Conservation (phyloP, 2,329 filamentous ascomycete species). For the Aspergillus chevalieri region DNA sequence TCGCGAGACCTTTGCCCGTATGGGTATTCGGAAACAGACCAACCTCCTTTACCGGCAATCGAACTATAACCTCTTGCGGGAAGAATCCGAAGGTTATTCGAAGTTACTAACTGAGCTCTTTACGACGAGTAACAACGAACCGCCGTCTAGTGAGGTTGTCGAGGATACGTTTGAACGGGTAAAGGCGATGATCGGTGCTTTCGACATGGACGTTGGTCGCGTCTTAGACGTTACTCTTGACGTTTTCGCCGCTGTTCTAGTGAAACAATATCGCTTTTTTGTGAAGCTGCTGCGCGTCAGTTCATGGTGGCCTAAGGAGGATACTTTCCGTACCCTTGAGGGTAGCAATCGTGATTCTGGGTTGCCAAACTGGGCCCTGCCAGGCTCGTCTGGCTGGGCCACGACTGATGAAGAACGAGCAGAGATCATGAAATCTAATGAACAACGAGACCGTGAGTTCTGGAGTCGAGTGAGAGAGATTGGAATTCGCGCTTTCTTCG, state of each 20-base stretch:
- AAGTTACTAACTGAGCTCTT: conserved; percentile 96
- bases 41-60: conserved; percentile 91
- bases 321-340: conserved; percentile 40
- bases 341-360: conserved; percentile 45
- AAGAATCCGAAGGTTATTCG: conserved; percentile 94
- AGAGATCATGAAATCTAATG: conserved; percentile 50
- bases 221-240: conserved; percentile 92
- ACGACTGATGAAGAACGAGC: conserved; percentile 64
- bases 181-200: conserved; percentile 91
- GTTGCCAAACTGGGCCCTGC: conserved; percentile 80
- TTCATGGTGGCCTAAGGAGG: conserved; percentile 88
- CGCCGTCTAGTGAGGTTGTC: conserved; percentile 68
- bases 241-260: conserved; percentile 85
- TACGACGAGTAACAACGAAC: conserved; percentile 70
- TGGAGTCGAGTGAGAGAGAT: conserved; percentile 72
- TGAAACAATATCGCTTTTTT: conserved; percentile 91
- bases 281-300: conserved; percentile 85
- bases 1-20: conserved; percentile 73
- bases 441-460: conserved; percentile 65
- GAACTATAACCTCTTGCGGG: conserved; percentile 90
- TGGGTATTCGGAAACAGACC: conserved; percentile 83
- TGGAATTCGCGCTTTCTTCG: conserved; percentile 80
- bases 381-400: conserved; percentile 58
- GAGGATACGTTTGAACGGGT: conserved; percentile 84
- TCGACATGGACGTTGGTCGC: conserved; percentile 91